These are phyloP conservation scores for Saccharomyces hybrid DNA, from an alignment of 1,139 yeast species.

Conservation along the genomic window DNA sequence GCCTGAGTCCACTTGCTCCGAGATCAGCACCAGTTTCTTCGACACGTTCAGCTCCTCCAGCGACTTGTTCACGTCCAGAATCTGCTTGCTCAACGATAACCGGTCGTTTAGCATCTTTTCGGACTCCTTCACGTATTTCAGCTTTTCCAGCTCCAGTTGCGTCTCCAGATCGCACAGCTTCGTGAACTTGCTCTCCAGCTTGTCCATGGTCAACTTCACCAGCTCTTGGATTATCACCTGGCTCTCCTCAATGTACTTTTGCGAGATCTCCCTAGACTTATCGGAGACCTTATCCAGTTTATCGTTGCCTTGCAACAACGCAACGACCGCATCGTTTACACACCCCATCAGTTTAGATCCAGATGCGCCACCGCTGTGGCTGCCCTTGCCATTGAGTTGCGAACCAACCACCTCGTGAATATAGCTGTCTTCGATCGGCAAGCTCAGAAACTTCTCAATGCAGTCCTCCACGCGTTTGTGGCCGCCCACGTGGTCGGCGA, in stretches of 20 bases:
- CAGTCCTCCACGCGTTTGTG: slow-evolving; percentile 83
- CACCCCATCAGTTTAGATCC: neutral
- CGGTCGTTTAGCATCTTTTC: slow-evolving; percentile 27
- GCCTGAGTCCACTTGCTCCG: slow-evolving; percentile 29
- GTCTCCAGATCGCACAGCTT: slow-evolving; percentile 24
- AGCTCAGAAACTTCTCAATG: slow-evolving; percentile 74
- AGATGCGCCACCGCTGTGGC: neutral
- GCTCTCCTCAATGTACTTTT: slow-evolving; percentile 28
- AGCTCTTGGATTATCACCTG: slow-evolving; percentile 29
- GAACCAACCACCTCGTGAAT: slow-evolving; percentile 1
- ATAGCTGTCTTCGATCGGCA: slow-evolving; percentile 42
- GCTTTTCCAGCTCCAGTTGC: slow-evolving; percentile 23
- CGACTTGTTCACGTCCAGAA: slow-evolving; percentile 25
- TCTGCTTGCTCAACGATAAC: slow-evolving; percentile 27
- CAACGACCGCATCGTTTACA: slow-evolving; percentile 17
- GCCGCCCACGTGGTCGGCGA: slow-evolving; percentile 84
- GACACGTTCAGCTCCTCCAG: slow-evolving; percentile 24
- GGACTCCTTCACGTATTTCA: slow-evolving; percentile 24
- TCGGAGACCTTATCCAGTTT: slow-evolving; percentile 22
- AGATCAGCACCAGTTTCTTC: slow-evolving; percentile 25
- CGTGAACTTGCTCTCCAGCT: slow-evolving; percentile 25
- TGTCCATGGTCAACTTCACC: slow-evolving; percentile 21
- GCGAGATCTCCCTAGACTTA: slow-evolving; percentile 21
- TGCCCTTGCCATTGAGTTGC: neutral
- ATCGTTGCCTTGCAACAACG: slow-evolving; percentile 22